phyloP scores from a whole-genome alignment of 768 basidiomycete species.

The Pilatotrama ljubarskyi region DNA sequence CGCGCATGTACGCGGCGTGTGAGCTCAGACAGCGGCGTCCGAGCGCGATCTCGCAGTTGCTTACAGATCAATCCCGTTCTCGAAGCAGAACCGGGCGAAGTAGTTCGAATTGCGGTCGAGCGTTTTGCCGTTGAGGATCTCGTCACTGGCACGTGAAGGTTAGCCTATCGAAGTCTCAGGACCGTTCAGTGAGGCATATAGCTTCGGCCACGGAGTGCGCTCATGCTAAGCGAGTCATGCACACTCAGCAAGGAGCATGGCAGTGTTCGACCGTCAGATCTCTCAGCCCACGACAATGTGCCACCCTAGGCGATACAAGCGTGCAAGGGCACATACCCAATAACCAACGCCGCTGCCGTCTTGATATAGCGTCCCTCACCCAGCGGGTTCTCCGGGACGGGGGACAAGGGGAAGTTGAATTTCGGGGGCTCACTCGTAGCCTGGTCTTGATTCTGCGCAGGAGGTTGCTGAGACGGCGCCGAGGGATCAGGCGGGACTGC shows the following conservation, averaged over 20 bases:
- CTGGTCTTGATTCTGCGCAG: neutral
- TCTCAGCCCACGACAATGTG: too few relatives aligned
- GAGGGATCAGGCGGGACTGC: neutral
- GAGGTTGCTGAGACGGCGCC: neutral
- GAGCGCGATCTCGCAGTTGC: conserved; percentile 10
- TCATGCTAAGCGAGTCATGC: too few relatives aligned
- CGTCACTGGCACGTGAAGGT: conserved; percentile 54
- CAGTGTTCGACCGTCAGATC: too few relatives aligned
- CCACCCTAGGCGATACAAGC: too few relatives aligned
- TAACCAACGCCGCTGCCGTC: conserved; percentile 73
- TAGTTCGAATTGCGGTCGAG: conserved; percentile 81
- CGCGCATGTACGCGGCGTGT: conserved; percentile 19
- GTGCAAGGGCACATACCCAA: conserved; percentile 54
- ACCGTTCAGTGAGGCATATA: too few relatives aligned
- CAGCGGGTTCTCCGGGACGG: conserved; percentile 62
- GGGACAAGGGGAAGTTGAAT: conserved; percentile 51
- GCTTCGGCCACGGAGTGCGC: too few relatives aligned
- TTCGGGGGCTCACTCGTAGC: conserved; percentile 6
- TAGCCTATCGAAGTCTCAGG: too few relatives aligned
- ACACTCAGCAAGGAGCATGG: too few relatives aligned
- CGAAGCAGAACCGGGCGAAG: conserved; percentile 88
- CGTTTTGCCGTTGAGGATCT: conserved; percentile 92
- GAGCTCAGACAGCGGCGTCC: neutral
- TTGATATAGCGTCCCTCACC: conserved; percentile 71
- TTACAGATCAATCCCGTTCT: conserved; percentile 80